These are phyloP conservation scores for Botrytis aclada DNA, from an alignment of 2,329 filamentous ascomycete genomes.

Conservation along the genomic window DNA sequence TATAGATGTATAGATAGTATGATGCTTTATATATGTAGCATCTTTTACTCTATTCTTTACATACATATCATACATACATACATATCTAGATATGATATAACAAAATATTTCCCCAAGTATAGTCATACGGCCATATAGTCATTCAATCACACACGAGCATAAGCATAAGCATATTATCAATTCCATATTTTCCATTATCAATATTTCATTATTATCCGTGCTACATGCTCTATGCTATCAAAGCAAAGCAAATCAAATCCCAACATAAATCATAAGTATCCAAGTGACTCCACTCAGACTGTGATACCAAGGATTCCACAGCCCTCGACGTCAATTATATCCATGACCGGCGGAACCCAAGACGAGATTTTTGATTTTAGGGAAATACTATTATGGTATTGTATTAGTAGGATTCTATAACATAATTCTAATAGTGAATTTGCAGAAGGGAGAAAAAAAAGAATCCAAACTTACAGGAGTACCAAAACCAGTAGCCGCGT, in stretches of 20 bases:
- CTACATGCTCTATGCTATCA: not conserved
- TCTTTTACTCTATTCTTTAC: too few species aligned
- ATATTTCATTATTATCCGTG: not conserved
- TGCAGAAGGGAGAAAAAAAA: too few species aligned
- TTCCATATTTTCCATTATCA: not conserved
- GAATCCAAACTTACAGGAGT: conserved; percentile 34
- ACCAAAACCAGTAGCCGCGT: conserved; percentile 41
- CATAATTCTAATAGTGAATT: too few species aligned
- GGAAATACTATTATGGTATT: not conserved
- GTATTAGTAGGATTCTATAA: not conserved
- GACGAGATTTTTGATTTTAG: not conserved
- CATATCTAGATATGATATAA: too few species aligned
- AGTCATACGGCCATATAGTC: not conserved
- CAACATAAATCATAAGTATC: not conserved
- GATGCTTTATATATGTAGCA: too few species aligned
- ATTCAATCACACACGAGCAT: not conserved
- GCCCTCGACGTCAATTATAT: not conserved
- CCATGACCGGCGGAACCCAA: not conserved
- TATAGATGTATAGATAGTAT: too few species aligned
- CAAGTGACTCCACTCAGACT: not conserved
- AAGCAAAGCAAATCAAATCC: not conserved
- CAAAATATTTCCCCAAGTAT: too few species aligned
- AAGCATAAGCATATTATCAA: too few species aligned
- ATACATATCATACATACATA: not conserved
- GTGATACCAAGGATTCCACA: not conserved